Evolutionary conservation across 1,284 basidiomycete species (phyloP).

Genomic region (Tilletia walkeri): DNA sequence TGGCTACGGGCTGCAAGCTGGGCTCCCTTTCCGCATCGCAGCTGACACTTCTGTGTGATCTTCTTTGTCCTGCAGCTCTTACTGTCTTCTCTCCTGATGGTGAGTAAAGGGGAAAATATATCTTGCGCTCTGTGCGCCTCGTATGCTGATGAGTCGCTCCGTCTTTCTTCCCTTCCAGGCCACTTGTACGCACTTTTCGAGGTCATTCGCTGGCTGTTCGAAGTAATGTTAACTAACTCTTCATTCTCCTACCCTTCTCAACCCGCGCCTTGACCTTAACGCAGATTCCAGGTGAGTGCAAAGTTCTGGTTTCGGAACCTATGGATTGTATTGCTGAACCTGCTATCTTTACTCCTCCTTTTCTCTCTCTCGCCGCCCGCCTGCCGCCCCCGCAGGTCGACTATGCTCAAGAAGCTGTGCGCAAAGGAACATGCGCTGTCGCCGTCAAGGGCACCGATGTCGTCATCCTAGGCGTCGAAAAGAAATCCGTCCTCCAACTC

Average conservation of each 20-base stretch:
- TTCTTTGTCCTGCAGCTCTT: conserved; percentile 61
- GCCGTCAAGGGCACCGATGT: conserved; percentile 92
- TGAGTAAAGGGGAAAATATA: conserved; percentile 19
- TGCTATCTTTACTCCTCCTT: background rate
- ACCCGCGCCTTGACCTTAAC: background rate
- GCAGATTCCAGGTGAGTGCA: background rate
- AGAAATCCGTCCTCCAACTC: conserved; percentile 94
- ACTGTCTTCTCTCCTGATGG: conserved; percentile 94
- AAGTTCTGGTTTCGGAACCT: background rate
- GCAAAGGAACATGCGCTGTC: conserved; percentile 96
- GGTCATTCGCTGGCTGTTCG: background rate
- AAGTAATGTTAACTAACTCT: too few relatives aligned
- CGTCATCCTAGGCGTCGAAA: conserved; percentile 96
- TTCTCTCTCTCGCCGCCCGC: conserved; percentile 8
- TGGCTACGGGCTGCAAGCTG: background rate
- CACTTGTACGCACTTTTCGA: conserved; percentile 23
- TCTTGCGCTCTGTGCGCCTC: background rate
- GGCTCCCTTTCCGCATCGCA: background rate
- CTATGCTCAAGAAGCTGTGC: conserved; percentile 94
- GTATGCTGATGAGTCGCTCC: conserved; percentile 21
- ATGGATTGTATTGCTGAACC: background rate
- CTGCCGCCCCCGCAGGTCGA: conserved; percentile 70
- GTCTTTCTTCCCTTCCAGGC: conserved; percentile 18
- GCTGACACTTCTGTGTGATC: background rate
- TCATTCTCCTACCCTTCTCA: too few relatives aligned